phyloP scores from a whole-genome alignment of 2,329 filamentous ascomycete species.

The Rutstroemia sp. region DNA sequence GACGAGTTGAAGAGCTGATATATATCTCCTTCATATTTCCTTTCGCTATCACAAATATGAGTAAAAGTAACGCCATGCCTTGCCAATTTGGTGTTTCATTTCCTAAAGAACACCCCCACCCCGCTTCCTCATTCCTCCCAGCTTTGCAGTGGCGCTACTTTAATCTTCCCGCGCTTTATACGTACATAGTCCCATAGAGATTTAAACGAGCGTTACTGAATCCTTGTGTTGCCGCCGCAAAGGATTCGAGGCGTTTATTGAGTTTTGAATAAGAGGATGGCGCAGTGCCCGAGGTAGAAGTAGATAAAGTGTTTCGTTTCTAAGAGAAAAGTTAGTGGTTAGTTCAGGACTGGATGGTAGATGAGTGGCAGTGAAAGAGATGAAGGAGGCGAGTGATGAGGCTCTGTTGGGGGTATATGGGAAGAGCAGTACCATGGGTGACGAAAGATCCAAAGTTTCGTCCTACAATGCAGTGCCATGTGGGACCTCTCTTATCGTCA shows the following conservation, averaged over 20 bases:
- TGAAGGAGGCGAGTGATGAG: neutral
- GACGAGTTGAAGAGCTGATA: neutral
- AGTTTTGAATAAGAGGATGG: slow-evolving; percentile 97
- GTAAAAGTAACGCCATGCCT: slow-evolving; percentile 7
- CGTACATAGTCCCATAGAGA: neutral
- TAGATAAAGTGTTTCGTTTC: slow-evolving; percentile 99
- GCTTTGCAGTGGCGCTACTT: neutral
- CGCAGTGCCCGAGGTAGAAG: slow-evolving; percentile 98
- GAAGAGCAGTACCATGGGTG: slow-evolving; percentile 50
- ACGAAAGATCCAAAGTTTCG: slow-evolving; percentile 99
- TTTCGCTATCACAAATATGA: slow-evolving; percentile 1
- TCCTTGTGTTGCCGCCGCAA: neutral
- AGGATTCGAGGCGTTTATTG: slow-evolving; percentile 50
- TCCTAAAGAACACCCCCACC: slow-evolving; percentile 5
- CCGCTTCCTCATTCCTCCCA: neutral
- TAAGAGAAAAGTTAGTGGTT: neutral
- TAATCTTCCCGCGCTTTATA: neutral
- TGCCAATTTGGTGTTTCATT: neutral
- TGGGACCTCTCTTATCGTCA: slow-evolving; percentile 91
- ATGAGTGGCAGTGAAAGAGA: neutral
- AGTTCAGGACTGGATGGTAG: neutral
- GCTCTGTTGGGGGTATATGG: neutral
- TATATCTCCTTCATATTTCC: neutral
- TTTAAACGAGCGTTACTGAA: neutral
- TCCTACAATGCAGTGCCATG: slow-evolving; percentile 98